phyloP scores from a whole-genome alignment of 2,329 filamentous ascomycete genomes.

The Didymella sp. region DNA sequence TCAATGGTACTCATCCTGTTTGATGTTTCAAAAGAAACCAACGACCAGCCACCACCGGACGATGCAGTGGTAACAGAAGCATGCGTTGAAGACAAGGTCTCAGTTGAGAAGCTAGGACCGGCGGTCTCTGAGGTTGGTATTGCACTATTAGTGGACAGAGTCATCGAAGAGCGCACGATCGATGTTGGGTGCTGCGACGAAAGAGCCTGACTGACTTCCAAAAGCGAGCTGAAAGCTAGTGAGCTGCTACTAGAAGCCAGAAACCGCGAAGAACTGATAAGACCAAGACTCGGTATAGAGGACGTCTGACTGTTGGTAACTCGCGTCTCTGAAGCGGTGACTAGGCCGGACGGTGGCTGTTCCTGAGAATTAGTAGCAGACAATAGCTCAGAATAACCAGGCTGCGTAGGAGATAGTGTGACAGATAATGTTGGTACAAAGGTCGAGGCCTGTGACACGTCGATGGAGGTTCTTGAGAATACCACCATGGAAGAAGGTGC shows the following conservation, averaged over 20 bases:
- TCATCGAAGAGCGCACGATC: not conserved
- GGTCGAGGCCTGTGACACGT: not conserved
- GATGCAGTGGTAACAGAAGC: not conserved
- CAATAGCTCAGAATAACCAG: not conserved
- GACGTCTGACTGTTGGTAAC: not conserved
- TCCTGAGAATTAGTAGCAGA: not conserved
- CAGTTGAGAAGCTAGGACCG: not conserved
- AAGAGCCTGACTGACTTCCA: not conserved
- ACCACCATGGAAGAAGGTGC: not conserved
- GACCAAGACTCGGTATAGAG: not conserved
- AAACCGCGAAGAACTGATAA: not conserved
- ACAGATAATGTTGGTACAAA: not conserved
- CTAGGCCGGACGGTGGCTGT: not conserved
- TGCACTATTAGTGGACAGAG: not conserved
- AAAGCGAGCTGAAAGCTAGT: not conserved
- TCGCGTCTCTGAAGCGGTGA: not conserved
- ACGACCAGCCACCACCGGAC: not conserved
- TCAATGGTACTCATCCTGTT: not conserved
- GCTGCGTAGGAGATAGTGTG: not conserved
- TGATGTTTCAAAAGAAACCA: not conserved
- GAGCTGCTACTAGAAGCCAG: not conserved
- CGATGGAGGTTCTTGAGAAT: not conserved
- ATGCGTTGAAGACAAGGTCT: not conserved
- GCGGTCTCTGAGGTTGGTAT: constrained; percentile 6
- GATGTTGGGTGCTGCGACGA: not conserved